Base-by-base conservation (phyloP, 345 rosid genomes). In the Populus nigra region DNA sequence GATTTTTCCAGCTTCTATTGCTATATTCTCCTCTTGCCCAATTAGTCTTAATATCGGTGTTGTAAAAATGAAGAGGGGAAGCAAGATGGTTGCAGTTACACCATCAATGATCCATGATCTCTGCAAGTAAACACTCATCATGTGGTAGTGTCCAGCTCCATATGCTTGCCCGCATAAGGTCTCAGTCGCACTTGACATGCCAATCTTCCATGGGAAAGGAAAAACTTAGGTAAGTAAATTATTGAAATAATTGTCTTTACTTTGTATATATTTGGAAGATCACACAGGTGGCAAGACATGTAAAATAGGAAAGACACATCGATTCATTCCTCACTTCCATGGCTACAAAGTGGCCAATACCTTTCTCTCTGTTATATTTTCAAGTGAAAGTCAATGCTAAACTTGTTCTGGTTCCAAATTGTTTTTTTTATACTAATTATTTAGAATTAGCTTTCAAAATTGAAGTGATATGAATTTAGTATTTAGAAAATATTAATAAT, bases 271-370 rank as follows among this genome's bases (percentile, higher is more conserved):
- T 84, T 67, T 87, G 91, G 1, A 87, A 39, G 57, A 90, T 88
- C 11, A 91, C 88, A 76, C 78, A 88, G 41, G 84, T 82, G 7
- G 91, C 91, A 4, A 88, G 88, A 16, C 87, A 84, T 62, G 31
- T 12, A 22, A 11, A 10, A 38, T 6, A 38, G 41, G 9, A 38
- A 38, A 38, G 41, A 38, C 8, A 38, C 7, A 38, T 38, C 10
- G 41, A 38, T 38, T 38, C 41, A 38, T 38, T 38, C 41, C 41
- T 38, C 7, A 38, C 9, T 38, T 38, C 41, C 41, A 38, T 38
- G 41, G 41, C 41, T 8, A 38, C 41, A 33, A 38, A 8, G 41
- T 7, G 41, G 9, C 41, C 41, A 38, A 38, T 38, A 7, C 41
- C 41, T 38, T 8, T 38, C 41, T 38, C 35, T 33, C 5, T 38